Base-by-base conservation (phyloP, 768 basidiomycete genomes). In the Butyriboletus loyo region DNA sequence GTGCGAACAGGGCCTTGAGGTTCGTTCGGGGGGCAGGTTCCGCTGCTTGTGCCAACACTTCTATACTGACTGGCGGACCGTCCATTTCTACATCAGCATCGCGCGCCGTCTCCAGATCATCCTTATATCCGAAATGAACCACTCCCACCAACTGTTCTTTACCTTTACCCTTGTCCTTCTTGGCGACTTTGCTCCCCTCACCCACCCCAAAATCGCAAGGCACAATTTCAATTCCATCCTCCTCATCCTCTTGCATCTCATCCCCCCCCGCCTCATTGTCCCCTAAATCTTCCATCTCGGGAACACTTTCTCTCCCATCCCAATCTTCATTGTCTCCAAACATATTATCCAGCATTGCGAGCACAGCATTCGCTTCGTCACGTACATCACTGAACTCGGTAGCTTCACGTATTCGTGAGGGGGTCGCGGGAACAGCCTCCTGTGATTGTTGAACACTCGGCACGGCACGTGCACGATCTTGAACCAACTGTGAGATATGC, bases 1-100 rank as follows among this genome's bases (percentile, higher is more conserved):
- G 86, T 17, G 83, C 83, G 58, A 92, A 91, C 6, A 92, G 72
- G 56, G 88, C 85, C 61, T 88, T 88, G 21, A 92, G 74, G 28
- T 75, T 81, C 8, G 60, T 64, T 37, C n/a, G 42, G 15, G 28
- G 52, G 5, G 50, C 44, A 51, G 46, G 48, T 50, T 46, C 46
- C 17, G 15, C 7, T 1, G 42, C 7, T 34, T 28, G 32, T 17
- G 45, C 28, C 6, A 47, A 25, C 7, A 19, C 25, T 4, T 49
- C 17, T 1, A 19, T 10, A 32, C 14, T 7, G 4, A 32, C 21
- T 3, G 46, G 32, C 15, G 40, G n/a, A 3, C 11, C 17, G 4
- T 27, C 55, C 50, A 56, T 63, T 46, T 55, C 60, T 7, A 54
- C 53, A 32, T 56, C 56, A 9, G 17, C 31, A 1, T 61, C 55